A percentile compares a stretch with the other conserved stretches of the same genome.
These are phyloP conservation scores for Corchorus capsularis DNA, from an alignment of 345 rosid genomes.

Conservation along the genomic window DNA sequence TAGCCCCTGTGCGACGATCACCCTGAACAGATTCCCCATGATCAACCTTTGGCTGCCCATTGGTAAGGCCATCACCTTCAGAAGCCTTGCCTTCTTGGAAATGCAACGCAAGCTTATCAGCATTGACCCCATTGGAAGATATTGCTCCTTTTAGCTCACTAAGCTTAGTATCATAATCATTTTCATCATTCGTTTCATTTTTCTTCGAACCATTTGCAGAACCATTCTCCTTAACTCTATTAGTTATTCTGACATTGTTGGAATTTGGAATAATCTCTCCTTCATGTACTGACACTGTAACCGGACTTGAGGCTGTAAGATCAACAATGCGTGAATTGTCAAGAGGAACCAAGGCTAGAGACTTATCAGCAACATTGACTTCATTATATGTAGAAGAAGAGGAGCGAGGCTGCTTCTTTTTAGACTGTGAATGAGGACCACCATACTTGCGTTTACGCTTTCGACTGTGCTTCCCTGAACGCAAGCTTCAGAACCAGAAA, in stretches of 20 bases:
- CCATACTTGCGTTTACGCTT: slow-evolving; percentile 83
- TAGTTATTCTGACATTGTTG: slow-evolving; percentile 30
- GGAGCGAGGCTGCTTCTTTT: slow-evolving; percentile 69
- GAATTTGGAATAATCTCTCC: slow-evolving; percentile 40
- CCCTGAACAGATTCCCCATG: slow-evolving; percentile 46
- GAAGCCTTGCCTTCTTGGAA: slow-evolving; percentile 48
- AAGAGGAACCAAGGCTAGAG: slow-evolving; percentile 41
- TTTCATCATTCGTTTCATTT: slow-evolving; percentile 45
- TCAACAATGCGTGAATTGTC: slow-evolving; percentile 38
- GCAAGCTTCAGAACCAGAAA: slow-evolving; percentile 53
- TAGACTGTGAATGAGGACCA: slow-evolving; percentile 53
- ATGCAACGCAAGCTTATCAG: slow-evolving; percentile 45
- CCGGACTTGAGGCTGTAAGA: slow-evolving; percentile 33
- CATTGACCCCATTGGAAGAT: slow-evolving; percentile 41
- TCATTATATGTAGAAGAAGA: slow-evolving; percentile 34
- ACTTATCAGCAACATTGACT: slow-evolving; percentile 37
- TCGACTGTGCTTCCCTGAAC: slow-evolving; percentile 69
- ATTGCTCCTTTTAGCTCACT: slow-evolving; percentile 72
- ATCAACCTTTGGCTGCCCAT: slow-evolving; percentile 54
- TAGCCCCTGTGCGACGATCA: slow-evolving; percentile 73
- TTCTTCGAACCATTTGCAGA: slow-evolving; percentile 36
- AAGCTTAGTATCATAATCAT: slow-evolving; percentile 84
- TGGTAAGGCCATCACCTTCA: slow-evolving; percentile 46
- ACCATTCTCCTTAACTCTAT: slow-evolving; percentile 51
- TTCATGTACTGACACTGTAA: slow-evolving; percentile 34